Evolutionary conservation across 108 stramenopile species (phyloP), one percentile per base, ranked within the genome.

Genomic region (Seminavis robusta): DNA sequence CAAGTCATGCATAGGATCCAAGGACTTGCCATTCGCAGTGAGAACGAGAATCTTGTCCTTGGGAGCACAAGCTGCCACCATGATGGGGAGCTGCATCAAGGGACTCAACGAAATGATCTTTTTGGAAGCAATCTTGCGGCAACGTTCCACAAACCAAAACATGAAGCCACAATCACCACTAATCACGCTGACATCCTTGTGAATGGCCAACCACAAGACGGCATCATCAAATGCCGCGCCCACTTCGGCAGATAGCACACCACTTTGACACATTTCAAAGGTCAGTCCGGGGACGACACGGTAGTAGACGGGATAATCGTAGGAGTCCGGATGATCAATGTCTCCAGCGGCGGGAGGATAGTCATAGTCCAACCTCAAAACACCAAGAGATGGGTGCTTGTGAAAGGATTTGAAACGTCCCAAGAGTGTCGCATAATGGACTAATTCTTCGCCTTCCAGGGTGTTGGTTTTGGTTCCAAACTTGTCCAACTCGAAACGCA

Each of bases 131-230:
- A 52, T 30, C n/a, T 4, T 52, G 1, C 32, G 31, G n/a, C 13
- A 4, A 13, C 32, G 28, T 7, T 52, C 50, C 4, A 31, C 29
- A 15, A 52, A 31, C 28, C 50, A 33, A 11, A 52, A 33, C 31
- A 52, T 33, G 29, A 52, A 52, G 1, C 50, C 50, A 31, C 50
- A 52, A 30, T 52, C 27, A 1, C 50, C 50, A 1, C 29, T 52
- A 33, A 52, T 52, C 29, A 19, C 50, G 28, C 9, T 31, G 29
- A 52, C 32, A 33, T 31, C 32, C n/a, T 24, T 29, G 5, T 31
- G 6, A 13, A 31, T 11, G 19, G 19, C 50, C 28, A 33, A 52
- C 27, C 50, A 30, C 3, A 10, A 19, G 11, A 33, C 32, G 31
- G 31, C 28, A 3, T 1, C 28, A 30, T 52, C 50, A 1, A 33